Evolutionary conservation across 169 alveolate genomes (phyloP), one percentile per base, ranked within the genome.

Genomic region (Eimeria falciformis): DNA sequence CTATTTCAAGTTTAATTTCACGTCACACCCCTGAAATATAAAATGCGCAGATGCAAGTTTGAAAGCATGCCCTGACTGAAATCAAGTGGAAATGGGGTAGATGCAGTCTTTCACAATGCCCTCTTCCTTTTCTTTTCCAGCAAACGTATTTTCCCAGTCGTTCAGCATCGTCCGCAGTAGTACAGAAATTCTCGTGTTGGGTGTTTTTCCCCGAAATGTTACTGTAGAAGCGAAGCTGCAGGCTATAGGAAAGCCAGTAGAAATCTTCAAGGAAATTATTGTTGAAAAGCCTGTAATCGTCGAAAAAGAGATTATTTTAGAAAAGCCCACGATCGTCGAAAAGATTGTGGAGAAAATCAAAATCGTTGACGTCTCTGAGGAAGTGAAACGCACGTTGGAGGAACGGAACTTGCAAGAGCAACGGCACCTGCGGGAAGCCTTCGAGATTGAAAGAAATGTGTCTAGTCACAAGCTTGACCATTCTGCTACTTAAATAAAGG

Each of bases 361-460:
- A 85, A 27, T 79, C 17, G 83, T 27, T 1, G 82, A 45, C n/a
- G 91, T 40, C 7, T 25, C 83, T 12, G 88, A 56, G 29, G 94
- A 73, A 45, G 79, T 55, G 29, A 66, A 87, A 90, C 78, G 66
- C 23, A 71, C 46, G 29, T 17, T 83, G 50, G 90, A 90, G 21
- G 85, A 25, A 12, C 40, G 25, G 18, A 37, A 43, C 47, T 43
- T 55, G 62, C 78, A 77, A 46, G 66, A 78, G 66, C 75, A 90
- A n/a, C 55, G 45, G 14, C 94, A 50, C 56, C 66, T 62, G 21
- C 55, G 89, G 14, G 92, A 65, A 23, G 68, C 45, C 11, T 56
- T 84, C 12, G 91, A 91, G 58, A 25, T 37, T 25, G 90, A 89
- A 29, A 73, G 50, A 77, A 53, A 58, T n/a, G 93, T 90, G 29